Conservation (phyloP, 2,329 filamentous ascomycete species). For the Venturiaceae sp. region DNA sequence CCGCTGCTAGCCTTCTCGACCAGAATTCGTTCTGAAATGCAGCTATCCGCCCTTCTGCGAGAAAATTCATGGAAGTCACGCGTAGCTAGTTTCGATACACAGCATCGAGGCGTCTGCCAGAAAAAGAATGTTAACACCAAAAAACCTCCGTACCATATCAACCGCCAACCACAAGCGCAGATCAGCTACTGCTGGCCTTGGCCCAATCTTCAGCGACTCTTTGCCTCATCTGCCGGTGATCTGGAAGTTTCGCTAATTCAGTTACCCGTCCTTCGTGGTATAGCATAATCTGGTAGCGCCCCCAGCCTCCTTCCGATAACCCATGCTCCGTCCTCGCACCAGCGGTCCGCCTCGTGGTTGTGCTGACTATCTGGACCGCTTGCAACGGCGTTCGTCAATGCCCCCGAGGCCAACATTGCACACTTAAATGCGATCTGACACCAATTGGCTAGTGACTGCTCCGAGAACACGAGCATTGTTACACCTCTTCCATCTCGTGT, state of each 20-base stretch:
- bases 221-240: not conserved
- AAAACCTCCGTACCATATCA: not conserved
- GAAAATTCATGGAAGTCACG: no score
- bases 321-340: not conserved
- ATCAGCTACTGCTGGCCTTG: not conserved
- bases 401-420: not conserved
- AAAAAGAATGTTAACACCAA: not conserved
- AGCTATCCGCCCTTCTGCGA: no score
- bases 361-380: not conserved
- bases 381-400: not conserved
- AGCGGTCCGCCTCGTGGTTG: not conserved
- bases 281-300: not conserved
- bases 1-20: no score
- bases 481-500: not conserved
- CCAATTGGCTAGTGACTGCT: not conserved
- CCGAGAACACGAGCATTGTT: not conserved
- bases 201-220: not conserved
- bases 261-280: not conserved
- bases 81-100: not conserved
- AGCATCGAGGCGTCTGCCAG: no score
- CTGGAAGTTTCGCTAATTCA: not conserved
- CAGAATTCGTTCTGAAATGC: no score
- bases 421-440: not conserved
- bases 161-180: not conserved
- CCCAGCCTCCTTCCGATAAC: not conserved